Percentiles rank a stretch among this genome's conserved stretches.
phyloP scores from a whole-genome alignment of 73 alveolate species.

The Symbiodinium natans region DNA sequence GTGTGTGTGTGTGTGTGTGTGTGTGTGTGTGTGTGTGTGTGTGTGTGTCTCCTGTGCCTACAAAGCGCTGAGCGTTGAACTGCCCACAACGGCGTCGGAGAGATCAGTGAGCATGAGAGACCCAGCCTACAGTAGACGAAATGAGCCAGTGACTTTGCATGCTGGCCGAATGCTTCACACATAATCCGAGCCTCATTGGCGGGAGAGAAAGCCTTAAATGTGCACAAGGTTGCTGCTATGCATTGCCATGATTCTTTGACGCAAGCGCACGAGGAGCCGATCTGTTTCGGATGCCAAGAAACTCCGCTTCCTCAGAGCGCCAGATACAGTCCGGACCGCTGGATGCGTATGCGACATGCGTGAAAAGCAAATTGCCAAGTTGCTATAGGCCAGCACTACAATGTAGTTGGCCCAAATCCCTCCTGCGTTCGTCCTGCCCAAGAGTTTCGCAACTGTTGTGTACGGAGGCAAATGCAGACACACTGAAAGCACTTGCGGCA shows the following conservation, averaged over 20 bases:
- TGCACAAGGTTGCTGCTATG: background rate
- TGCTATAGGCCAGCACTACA: background rate
- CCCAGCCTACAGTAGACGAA: background rate
- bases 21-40: too few species aligned
- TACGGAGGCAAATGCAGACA: too few species aligned
- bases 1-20: too few species aligned
- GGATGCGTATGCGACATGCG: too few species aligned
- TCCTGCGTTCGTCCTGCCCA: background rate
- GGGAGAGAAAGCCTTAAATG: background rate
- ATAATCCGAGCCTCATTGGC: background rate
- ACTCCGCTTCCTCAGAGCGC: background rate
- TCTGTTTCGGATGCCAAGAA: background rate
- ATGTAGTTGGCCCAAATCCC: slow-evolving; percentile 5
- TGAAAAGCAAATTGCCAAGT: background rate
- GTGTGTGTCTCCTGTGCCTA: too few species aligned
- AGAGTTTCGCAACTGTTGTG: too few species aligned
- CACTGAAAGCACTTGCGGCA: too few species aligned
- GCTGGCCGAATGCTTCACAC: background rate
- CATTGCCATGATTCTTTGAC: background rate
- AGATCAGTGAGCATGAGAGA: background rate
- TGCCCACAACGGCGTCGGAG: background rate
- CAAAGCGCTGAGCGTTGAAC: too few species aligned
- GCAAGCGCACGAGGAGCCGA: too few species aligned
- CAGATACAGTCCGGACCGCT: too few species aligned
- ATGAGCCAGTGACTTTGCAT: background rate